phyloP scores from a whole-genome alignment of 1,284 basidiomycete genomes.

The Leccinum solheimii region DNA sequence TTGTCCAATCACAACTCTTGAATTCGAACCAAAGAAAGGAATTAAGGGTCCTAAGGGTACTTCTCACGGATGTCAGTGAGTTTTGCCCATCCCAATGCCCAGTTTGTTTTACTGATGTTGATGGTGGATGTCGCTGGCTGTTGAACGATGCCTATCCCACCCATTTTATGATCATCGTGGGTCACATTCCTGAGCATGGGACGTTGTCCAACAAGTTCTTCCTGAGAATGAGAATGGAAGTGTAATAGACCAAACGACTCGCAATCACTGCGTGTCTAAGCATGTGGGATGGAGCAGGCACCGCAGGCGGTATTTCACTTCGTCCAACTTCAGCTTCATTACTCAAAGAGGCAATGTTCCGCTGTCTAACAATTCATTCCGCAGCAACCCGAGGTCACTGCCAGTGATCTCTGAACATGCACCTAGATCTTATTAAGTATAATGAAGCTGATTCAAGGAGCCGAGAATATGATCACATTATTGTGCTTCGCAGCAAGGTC shows the following conservation, averaged over 20 bases:
- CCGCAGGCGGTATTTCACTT: background rate
- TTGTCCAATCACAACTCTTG: no score
- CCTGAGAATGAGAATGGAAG: background rate
- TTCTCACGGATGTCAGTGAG: no score
- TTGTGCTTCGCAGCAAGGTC: background rate
- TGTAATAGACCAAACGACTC: background rate
- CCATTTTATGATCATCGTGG: background rate
- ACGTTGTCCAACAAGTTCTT: background rate
- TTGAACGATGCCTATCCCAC: background rate
- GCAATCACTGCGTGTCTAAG: background rate
- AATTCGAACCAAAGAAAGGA: no score
- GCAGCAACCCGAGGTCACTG: background rate
- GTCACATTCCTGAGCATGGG: background rate
- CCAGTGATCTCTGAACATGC: no score
- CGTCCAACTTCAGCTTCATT: background rate
- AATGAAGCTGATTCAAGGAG: background rate
- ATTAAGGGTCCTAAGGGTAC: no score
- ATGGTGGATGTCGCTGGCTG: background rate
- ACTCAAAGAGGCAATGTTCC: background rate
- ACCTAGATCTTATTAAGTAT: background rate
- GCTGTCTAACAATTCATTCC: background rate
- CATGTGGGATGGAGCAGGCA: background rate
- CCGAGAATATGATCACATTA: background rate
- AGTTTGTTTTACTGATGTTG: no score
- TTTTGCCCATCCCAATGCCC: no score